Conservation (phyloP, 768 basidiomycete genomes). For the Gloeostereum incarnatum region DNA sequence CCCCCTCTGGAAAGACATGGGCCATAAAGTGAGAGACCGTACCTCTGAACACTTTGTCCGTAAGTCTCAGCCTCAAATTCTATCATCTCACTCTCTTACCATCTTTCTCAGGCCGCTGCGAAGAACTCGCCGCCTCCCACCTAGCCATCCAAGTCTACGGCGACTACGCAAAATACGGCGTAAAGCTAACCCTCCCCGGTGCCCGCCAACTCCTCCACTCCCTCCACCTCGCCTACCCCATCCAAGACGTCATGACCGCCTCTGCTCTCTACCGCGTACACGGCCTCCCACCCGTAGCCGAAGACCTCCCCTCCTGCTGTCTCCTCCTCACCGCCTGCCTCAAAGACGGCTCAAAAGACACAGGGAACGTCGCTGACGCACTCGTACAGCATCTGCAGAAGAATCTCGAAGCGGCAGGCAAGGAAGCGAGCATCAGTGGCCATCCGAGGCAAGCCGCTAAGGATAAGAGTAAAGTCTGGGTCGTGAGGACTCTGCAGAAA, state of each 20-base stretch:
- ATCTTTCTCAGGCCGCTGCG: constrained; percentile 42
- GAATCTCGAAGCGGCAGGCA: too few relatives aligned
- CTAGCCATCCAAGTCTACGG: constrained; percentile 55
- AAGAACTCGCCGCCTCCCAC: constrained; percentile 41
- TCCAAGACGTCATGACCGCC: constrained; percentile 38
- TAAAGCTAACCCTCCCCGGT: constrained; percentile 39
- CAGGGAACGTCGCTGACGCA: too few relatives aligned
- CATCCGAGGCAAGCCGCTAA: too few relatives aligned
- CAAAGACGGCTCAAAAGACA: constrained; percentile 29
- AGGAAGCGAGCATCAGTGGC: too few relatives aligned
- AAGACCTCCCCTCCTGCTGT: constrained; percentile 48
- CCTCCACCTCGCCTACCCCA: constrained; percentile 34
- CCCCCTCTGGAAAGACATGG: constrained; percentile 38
- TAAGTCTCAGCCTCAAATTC: constrained; percentile 29
- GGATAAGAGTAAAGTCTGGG: too few relatives aligned
- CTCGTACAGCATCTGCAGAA: too few relatives aligned
- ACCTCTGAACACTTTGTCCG: constrained; percentile 45
- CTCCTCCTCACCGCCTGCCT: constrained; percentile 50
- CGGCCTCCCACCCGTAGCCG: constrained; percentile 38
- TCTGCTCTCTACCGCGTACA: constrained; percentile 47
- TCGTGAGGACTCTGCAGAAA: too few relatives aligned
- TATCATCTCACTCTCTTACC: background rate
- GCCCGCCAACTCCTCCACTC: constrained; percentile 52
- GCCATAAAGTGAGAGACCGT: constrained; percentile 24
- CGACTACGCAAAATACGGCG: constrained; percentile 51